phyloP scores from a whole-genome alignment of 768 basidiomycete genomes.

The Hirschioporus abietinus region DNA sequence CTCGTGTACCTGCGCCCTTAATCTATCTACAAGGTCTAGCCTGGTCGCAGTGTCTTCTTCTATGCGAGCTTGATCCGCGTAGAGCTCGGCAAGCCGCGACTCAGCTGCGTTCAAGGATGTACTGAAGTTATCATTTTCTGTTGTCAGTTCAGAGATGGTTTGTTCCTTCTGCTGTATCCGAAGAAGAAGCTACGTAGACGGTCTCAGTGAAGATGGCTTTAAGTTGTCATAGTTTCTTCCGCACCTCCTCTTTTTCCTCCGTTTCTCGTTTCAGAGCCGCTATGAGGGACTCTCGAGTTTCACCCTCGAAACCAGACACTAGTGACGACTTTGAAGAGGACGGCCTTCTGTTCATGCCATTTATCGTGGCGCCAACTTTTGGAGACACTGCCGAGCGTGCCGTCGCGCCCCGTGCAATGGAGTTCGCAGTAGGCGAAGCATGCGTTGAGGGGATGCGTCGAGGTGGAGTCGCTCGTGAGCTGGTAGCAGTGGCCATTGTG shows the following conservation, averaged over 20 bases:
- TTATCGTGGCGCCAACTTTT: constrained; percentile 48
- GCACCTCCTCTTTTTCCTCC: constrained; percentile 75
- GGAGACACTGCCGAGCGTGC: constrained; percentile 62
- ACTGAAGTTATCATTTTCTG: constrained; percentile 60
- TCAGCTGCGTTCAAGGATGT: constrained; percentile 67
- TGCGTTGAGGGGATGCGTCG: constrained; percentile 37
- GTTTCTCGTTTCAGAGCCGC: constrained; percentile 70
- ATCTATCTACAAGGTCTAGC: constrained; percentile 78
- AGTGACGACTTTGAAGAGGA: constrained; percentile 45
- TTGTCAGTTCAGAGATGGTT: constrained; percentile 50
- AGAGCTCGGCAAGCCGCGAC: constrained; percentile 69
- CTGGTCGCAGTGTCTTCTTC: constrained; percentile 79
- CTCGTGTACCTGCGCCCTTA: constrained; percentile 75
- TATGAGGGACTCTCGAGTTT: constrained; percentile 50
- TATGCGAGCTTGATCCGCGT: constrained; percentile 74
- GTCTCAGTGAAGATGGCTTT: constrained; percentile 12
- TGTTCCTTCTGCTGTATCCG: constrained; percentile 78
- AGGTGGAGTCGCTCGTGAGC: constrained; percentile 39
- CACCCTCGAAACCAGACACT: constrained; percentile 33
- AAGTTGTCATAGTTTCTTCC: constrained; percentile 17
- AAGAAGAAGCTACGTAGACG: constrained; percentile 55
- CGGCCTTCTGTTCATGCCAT: constrained; percentile 25
- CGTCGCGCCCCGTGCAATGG: constrained; percentile 49
- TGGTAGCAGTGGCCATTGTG: constrained; percentile 42
- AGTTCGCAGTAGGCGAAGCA: constrained; percentile 29